Percentiles rank a stretch among this genome's conserved stretches.
These are phyloP conservation scores for Macrophomina pseudophaseolina DNA, from an alignment of 2,329 filamentous ascomycete genomes.

Conservation along the genomic window DNA sequence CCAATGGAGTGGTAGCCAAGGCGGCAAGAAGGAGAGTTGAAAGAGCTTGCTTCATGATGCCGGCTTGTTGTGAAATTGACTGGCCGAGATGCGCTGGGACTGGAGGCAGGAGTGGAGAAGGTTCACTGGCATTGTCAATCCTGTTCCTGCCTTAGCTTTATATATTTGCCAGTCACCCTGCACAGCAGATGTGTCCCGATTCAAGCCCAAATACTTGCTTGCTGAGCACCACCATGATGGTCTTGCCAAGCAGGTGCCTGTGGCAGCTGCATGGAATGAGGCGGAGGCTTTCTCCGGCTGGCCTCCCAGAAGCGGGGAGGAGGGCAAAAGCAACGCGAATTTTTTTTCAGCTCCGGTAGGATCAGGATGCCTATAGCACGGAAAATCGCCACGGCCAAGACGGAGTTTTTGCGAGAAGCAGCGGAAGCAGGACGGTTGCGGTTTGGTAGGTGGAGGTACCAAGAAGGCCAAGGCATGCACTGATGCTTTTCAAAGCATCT, in stretches of 20 bases:
- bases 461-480: constrained; percentile 19
- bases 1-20: not conserved
- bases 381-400: constrained; percentile 4
- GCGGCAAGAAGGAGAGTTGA: not conserved
- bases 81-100: not conserved
- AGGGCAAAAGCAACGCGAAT: not conserved
- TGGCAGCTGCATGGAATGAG: not conserved
- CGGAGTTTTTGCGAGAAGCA: not conserved
- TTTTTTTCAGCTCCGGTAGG: not conserved
- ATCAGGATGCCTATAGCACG: not conserved
- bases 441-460: constrained; percentile 16
- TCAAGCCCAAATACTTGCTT: not conserved
- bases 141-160: not conserved
- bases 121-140: not conserved
- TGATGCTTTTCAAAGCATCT: not conserved
- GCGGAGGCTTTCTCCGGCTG: not conserved
- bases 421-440: constrained; percentile 6
- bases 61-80: not conserved
- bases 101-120: not conserved
- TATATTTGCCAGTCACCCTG: not conserved
- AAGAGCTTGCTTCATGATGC: constrained; percentile 15
- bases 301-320: not conserved
- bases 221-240: constrained; percentile 4
- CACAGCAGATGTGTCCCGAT: not conserved
- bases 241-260: not conserved